These are phyloP conservation scores for Botrytis byssoidea DNA, from an alignment of 2,329 filamentous ascomycete species.

Conservation along the genomic window DNA sequence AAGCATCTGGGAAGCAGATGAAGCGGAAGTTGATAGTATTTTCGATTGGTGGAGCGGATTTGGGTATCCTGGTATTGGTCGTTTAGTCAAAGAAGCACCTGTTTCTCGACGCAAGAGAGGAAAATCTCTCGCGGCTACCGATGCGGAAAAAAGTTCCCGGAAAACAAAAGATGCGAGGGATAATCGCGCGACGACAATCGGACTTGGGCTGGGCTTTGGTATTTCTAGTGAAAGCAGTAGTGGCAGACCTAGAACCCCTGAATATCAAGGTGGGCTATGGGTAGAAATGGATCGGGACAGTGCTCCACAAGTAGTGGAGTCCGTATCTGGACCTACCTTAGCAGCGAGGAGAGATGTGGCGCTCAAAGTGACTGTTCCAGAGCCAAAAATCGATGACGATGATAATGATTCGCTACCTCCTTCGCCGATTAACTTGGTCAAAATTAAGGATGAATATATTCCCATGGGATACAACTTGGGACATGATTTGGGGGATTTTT, in stretches of 20 bases:
- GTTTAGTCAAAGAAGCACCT: conserved; percentile 22
- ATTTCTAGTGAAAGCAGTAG: not conserved
- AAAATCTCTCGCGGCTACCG: not conserved
- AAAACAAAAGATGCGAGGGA: not conserved
- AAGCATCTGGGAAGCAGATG: conserved; percentile 25
- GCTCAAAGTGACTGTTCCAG: conserved; percentile 7
- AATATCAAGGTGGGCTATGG: not conserved
- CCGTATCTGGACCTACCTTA: not conserved
- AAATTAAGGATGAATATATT: conserved; percentile 41
- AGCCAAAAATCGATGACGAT: conserved; percentile 1
- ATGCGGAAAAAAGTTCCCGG: not conserved
- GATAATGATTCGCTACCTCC: conserved; percentile 26
- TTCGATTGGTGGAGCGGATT: conserved; percentile 31
- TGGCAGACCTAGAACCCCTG: not conserved
- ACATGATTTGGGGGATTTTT: conserved; percentile 58
- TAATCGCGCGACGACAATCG: not conserved
- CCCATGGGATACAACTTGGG: conserved; percentile 62
- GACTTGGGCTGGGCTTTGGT: not conserved
- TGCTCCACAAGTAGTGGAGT: not conserved
- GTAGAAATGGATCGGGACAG: not conserved
- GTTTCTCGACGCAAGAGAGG: conserved; percentile 14
- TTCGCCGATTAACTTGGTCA: conserved; percentile 31
- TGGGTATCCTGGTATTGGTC: conserved; percentile 27
- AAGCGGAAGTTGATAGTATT: conserved; percentile 30
- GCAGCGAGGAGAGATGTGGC: not conserved